phyloP scores from a whole-genome alignment of 129 eudicot genomes.

The Artemisia tridentata region DNA sequence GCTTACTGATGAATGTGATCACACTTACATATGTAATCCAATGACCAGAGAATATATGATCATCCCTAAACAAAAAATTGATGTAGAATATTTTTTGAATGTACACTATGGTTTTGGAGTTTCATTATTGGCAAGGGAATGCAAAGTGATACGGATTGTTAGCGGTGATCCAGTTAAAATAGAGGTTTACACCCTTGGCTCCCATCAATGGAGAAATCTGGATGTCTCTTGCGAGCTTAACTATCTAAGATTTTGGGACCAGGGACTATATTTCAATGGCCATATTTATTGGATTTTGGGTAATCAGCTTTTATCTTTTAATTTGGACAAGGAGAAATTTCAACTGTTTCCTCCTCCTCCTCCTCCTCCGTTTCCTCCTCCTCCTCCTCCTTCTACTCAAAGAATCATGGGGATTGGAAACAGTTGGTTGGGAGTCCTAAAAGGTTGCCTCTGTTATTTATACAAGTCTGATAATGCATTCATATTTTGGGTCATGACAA shows the following conservation, averaged over 20 bases:
- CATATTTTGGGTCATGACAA: neutral
- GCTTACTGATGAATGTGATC: neutral
- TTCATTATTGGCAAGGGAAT: neutral
- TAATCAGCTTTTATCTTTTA: neutral
- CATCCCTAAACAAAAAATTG: constrained; percentile 15
- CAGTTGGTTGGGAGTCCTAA: neutral
- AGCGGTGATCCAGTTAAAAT: neutral
- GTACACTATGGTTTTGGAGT: constrained; percentile 1
- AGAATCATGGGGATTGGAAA: neutral
- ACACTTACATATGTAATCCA: constrained; percentile 38
- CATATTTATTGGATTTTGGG: neutral
- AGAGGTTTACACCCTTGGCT: constrained; percentile 5
- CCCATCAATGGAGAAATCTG: neutral
- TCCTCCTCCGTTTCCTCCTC: neutral
- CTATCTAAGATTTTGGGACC: neutral
- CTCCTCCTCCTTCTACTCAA: neutral
- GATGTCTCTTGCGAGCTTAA: neutral
- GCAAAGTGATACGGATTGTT: neutral
- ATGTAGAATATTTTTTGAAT: neutral
- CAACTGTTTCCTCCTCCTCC: neutral
- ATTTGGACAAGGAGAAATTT: neutral
- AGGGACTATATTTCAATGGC: neutral
- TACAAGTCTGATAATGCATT: neutral
- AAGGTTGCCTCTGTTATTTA: neutral
- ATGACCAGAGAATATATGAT: constrained; percentile 32